Percentiles rank a stretch among this genome's conserved stretches.
phyloP scores from a whole-genome alignment of 805 yeast species.

The Starmerella asiatica region DNA sequence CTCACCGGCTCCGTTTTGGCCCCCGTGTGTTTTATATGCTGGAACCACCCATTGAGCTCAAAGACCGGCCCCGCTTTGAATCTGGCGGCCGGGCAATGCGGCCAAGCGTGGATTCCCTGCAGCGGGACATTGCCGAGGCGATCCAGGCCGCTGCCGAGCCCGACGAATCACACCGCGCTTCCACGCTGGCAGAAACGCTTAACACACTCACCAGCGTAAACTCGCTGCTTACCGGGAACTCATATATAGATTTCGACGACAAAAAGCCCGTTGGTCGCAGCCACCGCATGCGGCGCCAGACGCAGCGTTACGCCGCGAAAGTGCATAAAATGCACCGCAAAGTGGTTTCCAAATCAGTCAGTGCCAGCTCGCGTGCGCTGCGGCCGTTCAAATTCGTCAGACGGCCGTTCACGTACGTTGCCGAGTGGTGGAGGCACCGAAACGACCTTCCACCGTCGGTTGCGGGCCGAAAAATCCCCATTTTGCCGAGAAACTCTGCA shows the following conservation, averaged over 20 bases:
- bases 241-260: constrained; percentile 15
- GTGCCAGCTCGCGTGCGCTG: constrained; percentile 1
- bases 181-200: constrained; percentile 8
- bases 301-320: not conserved
- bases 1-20: no score
- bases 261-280: not conserved
- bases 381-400: constrained; percentile 8
- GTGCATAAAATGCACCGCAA: not conserved
- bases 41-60: constrained; percentile 11
- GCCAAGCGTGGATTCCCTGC: constrained; percentile 9
- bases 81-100: constrained; percentile 2
- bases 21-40: no score
- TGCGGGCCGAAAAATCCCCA: constrained; percentile 50
- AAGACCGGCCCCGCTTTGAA: not conserved
- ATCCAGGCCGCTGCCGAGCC: constrained; percentile 9
- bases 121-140: constrained; percentile 15
- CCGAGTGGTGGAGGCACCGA: constrained; percentile 16
- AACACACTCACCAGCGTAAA: constrained; percentile 8
- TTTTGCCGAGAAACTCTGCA: not conserved
- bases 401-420: constrained; percentile 6
- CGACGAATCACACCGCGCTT: not conserved
- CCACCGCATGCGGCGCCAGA: not conserved
- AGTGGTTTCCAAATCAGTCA: constrained; percentile 1
- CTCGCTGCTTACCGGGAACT: constrained; percentile 10
- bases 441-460: constrained; percentile 35